A percentile compares a stretch with the other conserved stretches of the same genome.
phyloP scores from a whole-genome alignment of 192 early-diverging fungal genomes.

The Backusella liffmaniae region DNA sequence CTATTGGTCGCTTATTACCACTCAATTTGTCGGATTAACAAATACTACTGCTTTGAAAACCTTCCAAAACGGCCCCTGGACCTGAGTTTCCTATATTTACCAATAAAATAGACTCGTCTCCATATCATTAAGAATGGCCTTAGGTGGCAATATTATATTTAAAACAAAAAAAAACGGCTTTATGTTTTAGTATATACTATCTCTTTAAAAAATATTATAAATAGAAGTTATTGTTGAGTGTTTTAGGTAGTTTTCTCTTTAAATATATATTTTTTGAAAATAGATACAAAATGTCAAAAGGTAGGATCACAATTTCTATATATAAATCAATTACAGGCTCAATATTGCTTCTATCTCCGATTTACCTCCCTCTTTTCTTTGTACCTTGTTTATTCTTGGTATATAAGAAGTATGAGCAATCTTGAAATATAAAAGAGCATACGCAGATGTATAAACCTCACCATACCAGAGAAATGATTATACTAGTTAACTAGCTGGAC shows the following conservation, averaged over 20 bases:
- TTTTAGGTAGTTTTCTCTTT: not conserved
- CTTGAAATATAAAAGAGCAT: not conserved
- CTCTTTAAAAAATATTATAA: not conserved
- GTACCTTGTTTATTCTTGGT: not conserved
- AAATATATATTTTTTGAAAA: not conserved
- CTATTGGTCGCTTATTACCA: not conserved
- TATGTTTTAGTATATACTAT: no score
- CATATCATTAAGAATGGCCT: no score
- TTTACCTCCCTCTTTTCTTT: not conserved
- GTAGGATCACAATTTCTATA: slow-evolving; percentile 1
- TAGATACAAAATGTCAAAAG: not conserved
- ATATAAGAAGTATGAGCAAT: not conserved
- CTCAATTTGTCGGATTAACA: not conserved
- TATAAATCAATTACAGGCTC: not conserved
- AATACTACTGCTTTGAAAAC: not conserved
- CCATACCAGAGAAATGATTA: not conserved
- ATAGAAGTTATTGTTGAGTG: not conserved
- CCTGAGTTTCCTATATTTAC: not conserved
- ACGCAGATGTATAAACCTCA: not conserved
- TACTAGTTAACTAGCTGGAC: not conserved
- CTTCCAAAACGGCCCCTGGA: not conserved
- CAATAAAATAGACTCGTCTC: not conserved
- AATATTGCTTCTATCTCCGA: slow-evolving; percentile 1
- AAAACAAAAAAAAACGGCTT: no score
- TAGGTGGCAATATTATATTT: no score